These are phyloP conservation scores for Phoenix dactylifera DNA, from an alignment of 176 grass and related monocot genomes.

Conservation along the genomic window DNA sequence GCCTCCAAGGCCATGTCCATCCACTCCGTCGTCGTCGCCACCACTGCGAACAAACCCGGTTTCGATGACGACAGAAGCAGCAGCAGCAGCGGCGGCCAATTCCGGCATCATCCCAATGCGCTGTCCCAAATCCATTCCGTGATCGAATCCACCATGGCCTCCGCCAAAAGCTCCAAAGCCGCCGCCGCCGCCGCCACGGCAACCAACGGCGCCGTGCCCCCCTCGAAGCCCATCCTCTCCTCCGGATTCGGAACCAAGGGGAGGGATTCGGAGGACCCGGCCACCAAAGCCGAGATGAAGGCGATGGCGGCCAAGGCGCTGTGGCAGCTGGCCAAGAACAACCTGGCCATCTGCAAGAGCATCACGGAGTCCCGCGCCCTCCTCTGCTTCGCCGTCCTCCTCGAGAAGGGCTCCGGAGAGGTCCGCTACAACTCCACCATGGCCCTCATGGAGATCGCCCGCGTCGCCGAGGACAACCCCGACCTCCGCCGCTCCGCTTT, in stretches of 20 bases:
- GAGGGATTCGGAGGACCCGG: conserved; percentile 47
- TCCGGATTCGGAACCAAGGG: too few species aligned
- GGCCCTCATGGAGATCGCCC: conserved; percentile 80
- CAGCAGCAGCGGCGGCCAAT: too few species aligned
- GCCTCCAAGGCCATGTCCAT: conserved; percentile 1
- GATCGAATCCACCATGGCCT: conserved; percentile 42
- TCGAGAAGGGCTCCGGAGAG: conserved; percentile 43
- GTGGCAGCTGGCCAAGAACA: conserved; percentile 51
- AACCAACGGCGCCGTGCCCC: conserved; percentile 10
- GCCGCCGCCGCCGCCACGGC: not conserved
- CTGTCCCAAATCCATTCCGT: conserved; percentile 44
- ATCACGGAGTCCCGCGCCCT: conserved; percentile 86
- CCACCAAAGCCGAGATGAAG: conserved; percentile 57
- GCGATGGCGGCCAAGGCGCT: conserved; percentile 88
- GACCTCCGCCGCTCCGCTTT: conserved; percentile 69
- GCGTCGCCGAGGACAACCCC: conserved; percentile 64
- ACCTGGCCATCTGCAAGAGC: conserved; percentile 53
- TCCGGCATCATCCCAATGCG: too few species aligned
- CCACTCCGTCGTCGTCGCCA: conserved; percentile 13
- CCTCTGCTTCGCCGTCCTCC: conserved; percentile 78
- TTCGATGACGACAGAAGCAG: too few species aligned
- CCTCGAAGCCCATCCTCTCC: too few species aligned
- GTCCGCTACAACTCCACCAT: conserved; percentile 65
- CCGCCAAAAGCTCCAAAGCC: not conserved
- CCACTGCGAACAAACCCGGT: not conserved